Evolutionary conservation across 73 alveolate species (phyloP), one percentile per base, ranked within the genome.

Genomic region (Stentor coeruleus): DNA sequence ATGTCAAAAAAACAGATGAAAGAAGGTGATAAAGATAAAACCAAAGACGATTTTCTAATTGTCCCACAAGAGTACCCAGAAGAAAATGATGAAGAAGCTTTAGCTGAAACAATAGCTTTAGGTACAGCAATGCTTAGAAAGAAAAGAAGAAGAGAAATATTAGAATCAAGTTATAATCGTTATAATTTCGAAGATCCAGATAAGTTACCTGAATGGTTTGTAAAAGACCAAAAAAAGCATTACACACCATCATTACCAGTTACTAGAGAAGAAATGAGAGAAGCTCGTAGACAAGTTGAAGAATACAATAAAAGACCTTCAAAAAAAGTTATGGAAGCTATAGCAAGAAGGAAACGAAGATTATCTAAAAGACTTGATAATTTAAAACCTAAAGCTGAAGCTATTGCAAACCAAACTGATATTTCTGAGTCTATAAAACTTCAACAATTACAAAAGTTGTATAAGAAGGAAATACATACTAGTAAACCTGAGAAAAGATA

Each of bases 131-230:
- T 81, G 98, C 92, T 59, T 90, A 89, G 90, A 97, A 95, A 95
- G 90, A 95, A 95, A 76, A 87, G 89, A 20, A 59, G 98, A 38
- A 31, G 88, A 39, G 91, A 93, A 66, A 91, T 95, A 79, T 79
- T 95, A 59, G 93, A 95, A 81, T 59, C 90, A 37, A 86, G 96
- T 39, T 95, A 91, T 82, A 95, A 93, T 84, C 81, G 97, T 86
- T 95, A 91, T 83, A 95, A 97, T 37, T 88, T 87, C 81, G 83
- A 75, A 14, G 99, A 95, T 76, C 49, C 49, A 66, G 28, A 75
- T 37, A 97, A 93, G 74, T 89, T 95, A 0, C 99, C 99, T 36
- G 85, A 91, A n/a, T 95, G 99, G 99, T 95, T 95, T 83, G 85
- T 79, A 14, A 95, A 95, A 37, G 99, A 95, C 49, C 97, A 95